Evolutionary conservation across 2,329 filamentous ascomycete genomes (phyloP).

Genomic region (Metarhizium album): DNA sequence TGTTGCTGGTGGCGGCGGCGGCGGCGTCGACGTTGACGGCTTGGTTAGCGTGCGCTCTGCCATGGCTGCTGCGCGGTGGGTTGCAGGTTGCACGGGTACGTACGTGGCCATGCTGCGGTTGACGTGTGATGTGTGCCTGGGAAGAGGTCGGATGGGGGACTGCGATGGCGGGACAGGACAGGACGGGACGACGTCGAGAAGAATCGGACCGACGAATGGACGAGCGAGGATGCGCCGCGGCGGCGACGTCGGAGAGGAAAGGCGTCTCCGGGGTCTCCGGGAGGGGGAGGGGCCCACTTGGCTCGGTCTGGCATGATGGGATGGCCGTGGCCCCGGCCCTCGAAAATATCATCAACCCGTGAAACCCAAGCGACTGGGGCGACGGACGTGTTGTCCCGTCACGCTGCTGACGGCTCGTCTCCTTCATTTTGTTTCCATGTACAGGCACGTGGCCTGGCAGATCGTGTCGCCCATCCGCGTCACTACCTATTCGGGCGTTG

Average conservation of each 20-base stretch:
- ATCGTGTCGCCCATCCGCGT: too few species aligned
- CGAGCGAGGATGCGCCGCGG: slow-evolving; percentile 11
- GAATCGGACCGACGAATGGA: neutral
- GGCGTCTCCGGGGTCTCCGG: slow-evolving; percentile 5
- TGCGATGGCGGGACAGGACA: too few species aligned
- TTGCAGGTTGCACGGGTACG: neutral
- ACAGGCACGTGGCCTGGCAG: too few species aligned
- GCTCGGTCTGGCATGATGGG: too few species aligned
- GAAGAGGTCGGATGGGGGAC: neutral
- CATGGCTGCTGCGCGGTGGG: slow-evolving; percentile 2
- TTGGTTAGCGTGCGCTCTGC: neutral
- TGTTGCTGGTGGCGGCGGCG: slow-evolving; percentile 50
- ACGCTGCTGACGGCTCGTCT: too few species aligned
- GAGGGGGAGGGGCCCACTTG: slow-evolving; percentile 1
- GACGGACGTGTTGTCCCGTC: too few species aligned
- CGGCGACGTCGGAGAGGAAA: slow-evolving; percentile 13
- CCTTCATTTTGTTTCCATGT: too few species aligned
- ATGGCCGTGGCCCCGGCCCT: too few species aligned
- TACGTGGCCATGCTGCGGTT: neutral
- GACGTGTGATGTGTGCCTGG: neutral
- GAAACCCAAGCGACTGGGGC: too few species aligned
- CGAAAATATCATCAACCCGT: too few species aligned
- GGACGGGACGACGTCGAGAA: too few species aligned
- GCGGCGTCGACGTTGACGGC: neutral
- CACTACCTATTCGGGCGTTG: too few species aligned